phyloP scores from a whole-genome alignment of 208 protist species.

The Leishmania gerbilli region DNA sequence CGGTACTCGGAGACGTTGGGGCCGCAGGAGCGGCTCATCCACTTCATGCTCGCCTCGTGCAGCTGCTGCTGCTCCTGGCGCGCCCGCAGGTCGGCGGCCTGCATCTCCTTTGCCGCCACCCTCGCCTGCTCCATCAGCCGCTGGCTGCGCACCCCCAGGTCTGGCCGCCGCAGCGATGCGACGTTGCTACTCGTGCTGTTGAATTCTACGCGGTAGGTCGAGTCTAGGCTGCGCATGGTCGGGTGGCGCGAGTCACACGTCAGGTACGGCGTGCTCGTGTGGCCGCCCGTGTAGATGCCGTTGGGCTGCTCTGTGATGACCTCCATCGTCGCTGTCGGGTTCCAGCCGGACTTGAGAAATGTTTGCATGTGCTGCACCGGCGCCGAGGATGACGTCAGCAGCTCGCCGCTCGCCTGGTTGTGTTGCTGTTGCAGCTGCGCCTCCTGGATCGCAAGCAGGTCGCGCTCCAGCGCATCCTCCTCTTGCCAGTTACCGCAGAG shows the following conservation, averaged over 20 bases:
- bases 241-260: conserved; percentile 57
- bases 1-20: conserved; percentile 46
- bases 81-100: conserved; percentile 25
- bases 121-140: conserved; percentile 61
- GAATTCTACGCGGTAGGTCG: conserved; percentile 78
- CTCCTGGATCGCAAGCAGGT: conserved; percentile 57
- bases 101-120: conserved; percentile 45
- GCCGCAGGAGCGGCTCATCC: conserved; percentile 17
- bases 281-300: conserved; percentile 58
- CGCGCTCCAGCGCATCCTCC: conserved; percentile 73
- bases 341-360: conserved; percentile 22
- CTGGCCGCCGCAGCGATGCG: conserved; percentile 44
- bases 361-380: conserved; percentile 10
- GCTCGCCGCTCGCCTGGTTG: not conserved
- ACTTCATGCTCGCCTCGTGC: conserved; percentile 13
- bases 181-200: conserved; percentile 64
- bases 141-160: conserved; percentile 72
- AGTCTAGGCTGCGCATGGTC: conserved; percentile 45
- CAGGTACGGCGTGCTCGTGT: conserved; percentile 80
- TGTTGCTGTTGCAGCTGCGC: conserved; percentile 26
- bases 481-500: conserved; percentile 91
- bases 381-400: conserved; percentile 11
- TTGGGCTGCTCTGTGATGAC: conserved; percentile 48
- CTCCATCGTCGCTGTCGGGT: conserved; percentile 53
- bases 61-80: conserved; percentile 15